Evolutionary conservation across 108 stramenopile genomes (phyloP).

Genomic region (Stephanodiscus triporus): DNA sequence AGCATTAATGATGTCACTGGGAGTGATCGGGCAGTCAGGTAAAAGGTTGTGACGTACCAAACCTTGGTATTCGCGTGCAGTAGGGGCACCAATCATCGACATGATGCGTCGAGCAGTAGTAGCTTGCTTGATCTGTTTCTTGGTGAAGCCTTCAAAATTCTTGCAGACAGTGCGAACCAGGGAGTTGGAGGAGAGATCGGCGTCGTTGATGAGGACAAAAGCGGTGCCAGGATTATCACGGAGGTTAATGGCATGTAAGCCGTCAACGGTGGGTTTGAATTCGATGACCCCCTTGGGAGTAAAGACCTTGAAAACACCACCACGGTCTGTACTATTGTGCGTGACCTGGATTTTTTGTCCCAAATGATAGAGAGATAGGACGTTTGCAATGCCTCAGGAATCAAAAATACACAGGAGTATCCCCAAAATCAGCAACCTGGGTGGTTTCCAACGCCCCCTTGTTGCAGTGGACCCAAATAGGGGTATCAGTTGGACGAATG

Average conservation of each 20-base stretch:
- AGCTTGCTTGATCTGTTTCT: constrained; percentile 5
- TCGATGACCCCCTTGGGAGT: background rate
- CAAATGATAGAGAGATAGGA: constrained; percentile 34
- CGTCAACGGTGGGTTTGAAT: background rate
- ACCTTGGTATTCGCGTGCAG: background rate
- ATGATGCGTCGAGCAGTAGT: background rate
- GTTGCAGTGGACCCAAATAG: constrained; percentile 20
- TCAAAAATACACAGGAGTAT: constrained; percentile 40
- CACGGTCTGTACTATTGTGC: too few species aligned
- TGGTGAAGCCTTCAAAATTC: constrained; percentile 11
- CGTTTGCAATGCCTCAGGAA: constrained; percentile 48
- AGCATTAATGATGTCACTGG: too few species aligned
- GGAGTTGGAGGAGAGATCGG: background rate
- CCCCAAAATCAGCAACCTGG: constrained; percentile 19
- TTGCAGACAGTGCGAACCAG: background rate
- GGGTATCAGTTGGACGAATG: constrained; percentile 4
- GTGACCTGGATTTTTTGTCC: constrained; percentile 11
- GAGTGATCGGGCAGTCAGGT: constrained; percentile 50
- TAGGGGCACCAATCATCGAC: constrained; percentile 3
- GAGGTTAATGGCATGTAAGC: background rate
- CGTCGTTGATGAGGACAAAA: background rate
- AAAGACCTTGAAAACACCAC: too few species aligned
- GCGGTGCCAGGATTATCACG: background rate
- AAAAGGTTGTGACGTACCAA: constrained; percentile 21
- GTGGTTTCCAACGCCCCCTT: constrained; percentile 5